Percentiles rank a stretch among this genome's conserved stretches.
These are phyloP conservation scores for Colletotrichum trifolii DNA, from an alignment of 2,329 filamentous ascomycete species.

Conservation along the genomic window DNA sequence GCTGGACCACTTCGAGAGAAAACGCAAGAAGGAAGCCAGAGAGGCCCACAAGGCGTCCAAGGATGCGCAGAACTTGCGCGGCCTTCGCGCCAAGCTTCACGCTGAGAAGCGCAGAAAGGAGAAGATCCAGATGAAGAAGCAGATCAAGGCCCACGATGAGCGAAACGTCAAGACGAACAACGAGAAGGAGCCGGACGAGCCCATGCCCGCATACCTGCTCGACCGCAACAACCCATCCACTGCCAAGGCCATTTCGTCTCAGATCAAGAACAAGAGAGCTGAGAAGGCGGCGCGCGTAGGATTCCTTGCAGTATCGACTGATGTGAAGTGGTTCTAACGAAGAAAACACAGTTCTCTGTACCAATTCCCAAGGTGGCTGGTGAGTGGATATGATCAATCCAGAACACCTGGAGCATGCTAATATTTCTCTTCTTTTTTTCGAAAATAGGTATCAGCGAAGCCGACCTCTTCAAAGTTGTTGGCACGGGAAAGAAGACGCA, in stretches of 20 bases:
- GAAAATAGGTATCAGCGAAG: slow-evolving; percentile 79
- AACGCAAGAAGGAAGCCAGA: slow-evolving; percentile 86
- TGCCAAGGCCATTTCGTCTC: slow-evolving; percentile 78
- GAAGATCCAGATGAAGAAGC: slow-evolving; percentile 98
- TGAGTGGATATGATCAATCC: slow-evolving; percentile 57
- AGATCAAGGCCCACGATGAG: slow-evolving; percentile 95
- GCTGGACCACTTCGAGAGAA: slow-evolving; percentile 86
- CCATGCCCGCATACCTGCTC: slow-evolving; percentile 91
- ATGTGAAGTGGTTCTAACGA: not conserved
- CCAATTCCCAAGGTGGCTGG: slow-evolving; percentile 84
- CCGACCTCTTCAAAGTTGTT: slow-evolving; percentile 98
- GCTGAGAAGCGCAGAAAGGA: slow-evolving; percentile 94
- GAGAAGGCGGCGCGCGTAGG: slow-evolving; percentile 82
- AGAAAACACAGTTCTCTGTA: slow-evolving; percentile 74
- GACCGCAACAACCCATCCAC: slow-evolving; percentile 74
- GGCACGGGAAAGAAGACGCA: slow-evolving; percentile 95
- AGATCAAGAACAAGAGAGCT: slow-evolving; percentile 94
- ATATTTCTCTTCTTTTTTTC: no score
- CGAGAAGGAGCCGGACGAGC: slow-evolving; percentile 81
- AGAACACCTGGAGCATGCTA: not conserved
- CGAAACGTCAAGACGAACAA: slow-evolving; percentile 92
- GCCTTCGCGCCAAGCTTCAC: slow-evolving; percentile 91
- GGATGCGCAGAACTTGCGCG: slow-evolving; percentile 92
- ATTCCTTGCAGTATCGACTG: not conserved
- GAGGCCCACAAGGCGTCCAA: slow-evolving; percentile 89